Percentiles rank a stretch among this genome's conserved stretches.
Evolutionary conservation across 2,329 filamentous ascomycete species (phyloP).

Genomic region (Fusarium sp.): DNA sequence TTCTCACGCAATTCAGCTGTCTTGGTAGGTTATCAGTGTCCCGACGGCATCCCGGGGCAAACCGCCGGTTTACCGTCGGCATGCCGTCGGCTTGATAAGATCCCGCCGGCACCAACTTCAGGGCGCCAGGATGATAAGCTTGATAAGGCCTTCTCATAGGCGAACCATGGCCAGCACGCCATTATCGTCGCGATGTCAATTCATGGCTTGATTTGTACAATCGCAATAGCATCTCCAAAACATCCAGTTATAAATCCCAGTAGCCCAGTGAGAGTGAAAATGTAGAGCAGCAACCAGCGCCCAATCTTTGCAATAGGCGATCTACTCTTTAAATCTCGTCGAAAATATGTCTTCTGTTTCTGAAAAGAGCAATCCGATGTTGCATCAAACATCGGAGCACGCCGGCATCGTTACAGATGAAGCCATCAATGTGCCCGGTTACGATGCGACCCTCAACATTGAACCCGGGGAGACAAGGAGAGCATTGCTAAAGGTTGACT

Average conservation of each 20-base stretch:
- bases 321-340: neutral
- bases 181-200: constrained; percentile 38
- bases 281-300: neutral
- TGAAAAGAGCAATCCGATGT: constrained; percentile 13
- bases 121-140: constrained; percentile 1
- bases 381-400: constrained; percentile 10
- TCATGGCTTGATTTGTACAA: neutral
- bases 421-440: constrained; percentile 40
- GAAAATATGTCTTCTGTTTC: constrained; percentile 25
- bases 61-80: constrained; percentile 41
- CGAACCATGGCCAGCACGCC: constrained; percentile 38
- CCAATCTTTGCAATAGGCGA: neutral
- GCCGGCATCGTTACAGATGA: constrained; percentile 24
- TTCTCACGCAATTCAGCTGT: neutral
- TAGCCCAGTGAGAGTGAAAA: neutral
- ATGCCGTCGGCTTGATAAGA: constrained; percentile 9
- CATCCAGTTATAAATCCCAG: neutral
- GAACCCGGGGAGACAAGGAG: constrained; percentile 17
- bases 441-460: constrained; percentile 33
- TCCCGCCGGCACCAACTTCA: constrained; percentile 4
- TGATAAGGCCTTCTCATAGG: constrained; percentile 23
- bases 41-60: constrained; percentile 6
- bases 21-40: neutral
- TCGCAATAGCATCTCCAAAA: neutral
- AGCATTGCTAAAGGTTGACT: constrained; percentile 43